Base-by-base conservation (phyloP, 805 yeast genomes). In the Monosporozyma siamensis region DNA sequence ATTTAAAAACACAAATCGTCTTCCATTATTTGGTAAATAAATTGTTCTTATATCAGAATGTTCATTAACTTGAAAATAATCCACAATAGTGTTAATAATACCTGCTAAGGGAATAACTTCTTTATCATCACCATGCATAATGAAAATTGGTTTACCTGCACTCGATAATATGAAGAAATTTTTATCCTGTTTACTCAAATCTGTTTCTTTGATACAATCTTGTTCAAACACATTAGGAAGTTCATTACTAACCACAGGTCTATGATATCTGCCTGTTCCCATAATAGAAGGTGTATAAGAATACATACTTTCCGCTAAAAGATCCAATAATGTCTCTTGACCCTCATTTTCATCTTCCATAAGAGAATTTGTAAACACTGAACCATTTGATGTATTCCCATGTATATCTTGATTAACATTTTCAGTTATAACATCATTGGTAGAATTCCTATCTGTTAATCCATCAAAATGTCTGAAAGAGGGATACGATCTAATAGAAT, bases 111-210 rank as follows among this genome's bases (percentile, higher is more conserved):
- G 81, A 35, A 83, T 64, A 2, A 82, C 68, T 24, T 46, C 41
- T 29, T 77, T 80, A 41, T 84, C 89, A 2, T 77, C 66, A 2
- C 92, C 94, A 56, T 79, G 76, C 70, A 80, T 68, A 2, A 94
- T 76, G 60, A 82, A 88, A 5, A 88, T 80, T 2, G 95, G 95
- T 57, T 88, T 88, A 0, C 96, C 96, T 1, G 96, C 95, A 2
- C 79, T 66, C 0, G 95, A 83, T 8, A 88, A 66, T 3, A 88
- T 75, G 51, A 85, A 82, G 54, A 82, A 84, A 46, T 87, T 94
- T 58, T 86, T 87, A 36, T 62, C 63, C 22, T 44, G 42, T 1
- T 38, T 25, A 7, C 39, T n/a, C n/a, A n/a, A n/a, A n/a, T n/a
- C n/a, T n/a, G n/a, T n/a, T n/a, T n/a, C n/a, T n/a, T n/a, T n/a